Conservation (phyloP, 371 early-diverging fungal species). For the Mortierella sp. region DNA sequence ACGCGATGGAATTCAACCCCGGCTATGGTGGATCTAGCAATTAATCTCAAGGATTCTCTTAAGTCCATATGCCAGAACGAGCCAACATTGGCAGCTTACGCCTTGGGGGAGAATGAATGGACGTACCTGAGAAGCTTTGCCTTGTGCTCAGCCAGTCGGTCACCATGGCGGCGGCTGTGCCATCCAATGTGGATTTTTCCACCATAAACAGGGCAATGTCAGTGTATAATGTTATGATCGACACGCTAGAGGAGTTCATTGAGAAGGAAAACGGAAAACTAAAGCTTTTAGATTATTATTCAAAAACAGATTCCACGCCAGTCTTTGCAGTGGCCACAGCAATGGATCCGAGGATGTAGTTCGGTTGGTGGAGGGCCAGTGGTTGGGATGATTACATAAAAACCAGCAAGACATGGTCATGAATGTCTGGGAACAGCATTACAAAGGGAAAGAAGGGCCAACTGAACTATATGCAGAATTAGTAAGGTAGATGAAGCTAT, state of each 20-base stretch:
- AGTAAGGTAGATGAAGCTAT: slow-evolving; percentile 11
- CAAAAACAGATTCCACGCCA: slow-evolving; percentile 14
- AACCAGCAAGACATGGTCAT: neutral
- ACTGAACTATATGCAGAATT: neutral
- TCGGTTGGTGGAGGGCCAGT: neutral
- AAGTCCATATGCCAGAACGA: no score
- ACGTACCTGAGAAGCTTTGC: no score
- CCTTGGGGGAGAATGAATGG: no score
- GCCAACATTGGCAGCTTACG: no score
- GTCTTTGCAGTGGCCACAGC: slow-evolving; percentile 39
- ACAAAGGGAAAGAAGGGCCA: slow-evolving; percentile 5
- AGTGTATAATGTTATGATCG: slow-evolving; percentile 21
- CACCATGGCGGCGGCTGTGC: slow-evolving; percentile 2
- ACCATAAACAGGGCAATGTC: slow-evolving; percentile 27
- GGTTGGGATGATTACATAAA: slow-evolving; percentile 2
- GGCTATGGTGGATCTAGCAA: no score
- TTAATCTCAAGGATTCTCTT: no score
- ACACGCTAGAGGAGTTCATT: slow-evolving; percentile 19
- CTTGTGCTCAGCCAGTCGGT: slow-evolving; percentile 13
- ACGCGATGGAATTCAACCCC: no score
- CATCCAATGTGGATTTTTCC: slow-evolving; percentile 13
- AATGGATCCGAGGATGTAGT: slow-evolving; percentile 15
- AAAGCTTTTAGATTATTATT: slow-evolving; percentile 22
- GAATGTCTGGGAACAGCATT: neutral
- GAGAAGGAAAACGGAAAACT: neutral